These are phyloP conservation scores for Saitozyma sp. DNA, from an alignment of 768 basidiomycete genomes.

Conservation along the genomic window DNA sequence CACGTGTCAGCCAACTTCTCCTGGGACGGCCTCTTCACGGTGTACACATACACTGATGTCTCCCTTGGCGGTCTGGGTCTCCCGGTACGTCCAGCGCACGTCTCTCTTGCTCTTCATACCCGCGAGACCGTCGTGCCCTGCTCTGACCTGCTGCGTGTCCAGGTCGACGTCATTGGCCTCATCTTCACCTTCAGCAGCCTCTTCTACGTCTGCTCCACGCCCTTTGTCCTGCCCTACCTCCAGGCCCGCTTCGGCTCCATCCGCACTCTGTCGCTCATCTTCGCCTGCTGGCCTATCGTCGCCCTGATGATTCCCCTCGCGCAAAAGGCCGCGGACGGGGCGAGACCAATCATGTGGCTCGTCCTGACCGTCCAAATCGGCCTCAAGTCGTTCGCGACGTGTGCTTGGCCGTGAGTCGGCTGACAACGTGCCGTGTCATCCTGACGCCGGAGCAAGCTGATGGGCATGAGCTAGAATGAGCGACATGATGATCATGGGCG, in stretches of 20 bases:
- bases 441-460: background rate
- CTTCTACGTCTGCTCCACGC: slow-evolving; percentile 25
- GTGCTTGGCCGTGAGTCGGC: slow-evolving; percentile 33
- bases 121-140: background rate
- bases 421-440: too few species aligned
- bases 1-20: slow-evolving; percentile 20
- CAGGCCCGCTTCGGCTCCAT: slow-evolving; percentile 18
- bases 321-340: slow-evolving; percentile 20
- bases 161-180: slow-evolving; percentile 27
- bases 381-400: slow-evolving; percentile 17
- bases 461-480: slow-evolving; percentile 10
- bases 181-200: slow-evolving; percentile 19
- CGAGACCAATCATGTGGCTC: slow-evolving; percentile 22
- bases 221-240: slow-evolving; percentile 27
- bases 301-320: slow-evolving; percentile 29
- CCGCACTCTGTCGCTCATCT: slow-evolving; percentile 8
- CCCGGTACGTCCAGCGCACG: slow-evolving; percentile 17
- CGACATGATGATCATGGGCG: slow-evolving; percentile 19
- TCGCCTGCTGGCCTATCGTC: slow-evolving; percentile 18
- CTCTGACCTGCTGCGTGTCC: background rate
- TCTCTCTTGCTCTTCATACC: background rate
- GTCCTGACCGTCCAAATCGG: slow-evolving; percentile 12
- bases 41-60: slow-evolving; percentile 31
- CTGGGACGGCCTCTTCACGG: slow-evolving; percentile 33
- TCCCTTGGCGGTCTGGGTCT: slow-evolving; percentile 33